Evolutionary conservation across 2,329 filamentous ascomycete genomes (phyloP).

Genomic region (Bertia moriformis): DNA sequence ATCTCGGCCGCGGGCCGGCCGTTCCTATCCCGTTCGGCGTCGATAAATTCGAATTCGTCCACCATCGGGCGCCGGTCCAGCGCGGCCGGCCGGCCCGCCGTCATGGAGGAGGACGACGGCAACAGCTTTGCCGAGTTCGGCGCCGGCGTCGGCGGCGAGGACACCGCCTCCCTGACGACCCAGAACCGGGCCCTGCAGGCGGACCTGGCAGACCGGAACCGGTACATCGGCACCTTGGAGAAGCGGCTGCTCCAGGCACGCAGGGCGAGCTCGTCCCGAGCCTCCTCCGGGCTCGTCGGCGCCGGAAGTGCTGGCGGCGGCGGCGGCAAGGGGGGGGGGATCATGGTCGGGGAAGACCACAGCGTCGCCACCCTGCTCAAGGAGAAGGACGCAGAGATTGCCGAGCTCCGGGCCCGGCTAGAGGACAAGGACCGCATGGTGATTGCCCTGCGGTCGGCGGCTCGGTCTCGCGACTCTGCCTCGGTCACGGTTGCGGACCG

Average conservation of each 20-base stretch:
- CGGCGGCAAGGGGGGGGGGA: no score
- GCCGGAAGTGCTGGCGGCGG: no score
- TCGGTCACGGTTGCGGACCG: constrained; percentile 17
- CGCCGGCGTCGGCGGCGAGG: constrained; percentile 69
- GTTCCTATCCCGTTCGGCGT: constrained; percentile 47
- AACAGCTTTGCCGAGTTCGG: constrained; percentile 47
- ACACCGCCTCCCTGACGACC: constrained; percentile 64
- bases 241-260: constrained; percentile 82
- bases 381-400: constrained; percentile 87
- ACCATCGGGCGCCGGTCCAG: constrained; percentile 40
- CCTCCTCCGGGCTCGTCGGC: constrained; percentile 58
- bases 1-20: constrained; percentile 35
- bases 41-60: constrained; percentile 48
- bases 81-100: constrained; percentile 18
- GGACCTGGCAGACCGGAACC: constrained; percentile 92
- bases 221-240: constrained; percentile 88
- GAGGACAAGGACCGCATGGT: constrained; percentile 96
- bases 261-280: constrained; percentile 73
- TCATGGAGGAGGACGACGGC: constrained; percentile 24
- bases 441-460: constrained; percentile 67
- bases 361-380: constrained; percentile 58
- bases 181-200: constrained; percentile 85
- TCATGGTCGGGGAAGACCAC: constrained; percentile 65
- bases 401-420: constrained; percentile 71
- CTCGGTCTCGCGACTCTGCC: constrained; percentile 61